A percentile compares a stretch with the other conserved stretches of the same genome.
Evolutionary conservation across 306 rosid genomes (phyloP).

Genomic region (Hippophae tibetana): DNA sequence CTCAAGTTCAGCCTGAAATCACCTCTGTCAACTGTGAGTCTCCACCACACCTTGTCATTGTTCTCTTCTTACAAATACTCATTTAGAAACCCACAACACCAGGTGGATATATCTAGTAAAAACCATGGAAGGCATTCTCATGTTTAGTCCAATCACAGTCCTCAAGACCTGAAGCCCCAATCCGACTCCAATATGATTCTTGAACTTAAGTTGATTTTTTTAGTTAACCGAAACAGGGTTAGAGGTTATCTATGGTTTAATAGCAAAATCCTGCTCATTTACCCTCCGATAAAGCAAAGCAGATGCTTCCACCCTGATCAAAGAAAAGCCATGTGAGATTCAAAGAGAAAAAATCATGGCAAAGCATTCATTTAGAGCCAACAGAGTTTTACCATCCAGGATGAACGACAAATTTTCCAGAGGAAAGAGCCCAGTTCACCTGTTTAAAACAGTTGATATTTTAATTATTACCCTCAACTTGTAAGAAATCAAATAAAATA

Average conservation of each 20-base stretch:
- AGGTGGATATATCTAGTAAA: not conserved
- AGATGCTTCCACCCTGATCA: constrained; percentile 97
- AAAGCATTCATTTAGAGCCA: constrained; percentile 1
- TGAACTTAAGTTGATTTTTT: constrained; percentile 37
- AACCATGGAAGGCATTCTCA: constrained; percentile 16
- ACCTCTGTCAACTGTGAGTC: too few relatives aligned
- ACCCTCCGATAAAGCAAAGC: constrained; percentile 98
- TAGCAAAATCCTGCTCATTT: constrained; percentile 80
- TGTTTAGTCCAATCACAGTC: constrained; percentile 18
- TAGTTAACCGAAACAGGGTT: constrained; percentile 30
- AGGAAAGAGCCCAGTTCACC: constrained; percentile 86
- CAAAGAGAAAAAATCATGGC: constrained; percentile 18
- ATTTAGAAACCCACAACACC: too few relatives aligned
- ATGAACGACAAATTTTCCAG: constrained; percentile 73
- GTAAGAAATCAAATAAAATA: too few relatives aligned
- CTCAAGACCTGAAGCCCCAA: constrained; percentile 17
- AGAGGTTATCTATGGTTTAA: constrained; percentile 49
- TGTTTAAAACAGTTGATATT: constrained; percentile 30
- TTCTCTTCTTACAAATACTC: too few relatives aligned
- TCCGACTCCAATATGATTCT: constrained; percentile 18
- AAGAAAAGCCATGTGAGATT: too few relatives aligned
- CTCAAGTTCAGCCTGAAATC: too few relatives aligned
- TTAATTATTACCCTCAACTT: too few relatives aligned
- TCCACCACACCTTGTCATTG: too few relatives aligned
- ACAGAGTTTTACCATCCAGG: constrained; percentile 78